Base-by-base conservation (phyloP, 352 stramenopile species). In the Phytopythium boreale region DNA sequence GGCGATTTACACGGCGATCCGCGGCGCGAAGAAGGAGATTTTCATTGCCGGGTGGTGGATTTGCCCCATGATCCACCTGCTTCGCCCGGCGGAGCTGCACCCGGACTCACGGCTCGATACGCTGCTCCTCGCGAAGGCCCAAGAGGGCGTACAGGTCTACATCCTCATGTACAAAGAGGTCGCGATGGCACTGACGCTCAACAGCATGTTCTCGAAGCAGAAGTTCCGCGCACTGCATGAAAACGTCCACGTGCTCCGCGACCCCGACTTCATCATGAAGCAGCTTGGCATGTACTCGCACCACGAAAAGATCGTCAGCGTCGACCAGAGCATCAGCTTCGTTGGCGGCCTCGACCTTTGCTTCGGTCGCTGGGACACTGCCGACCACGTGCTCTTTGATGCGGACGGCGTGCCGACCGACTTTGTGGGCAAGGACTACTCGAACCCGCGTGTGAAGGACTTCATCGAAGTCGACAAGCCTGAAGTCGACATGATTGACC, bases 121-220 rank as follows among this genome's bases (percentile, higher is more conserved):
- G 47, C 61, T 84, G 19, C 67, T 96, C 0, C 53, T 87, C 56
- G 83, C 88, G 59, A 92, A 92, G 51, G 87, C 87, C 0, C 71
- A 88, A 65, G 81, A 91, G 55, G 87, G 87, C n/a, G 83, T 96
- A 22, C 79, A 89, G 69, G 82, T 97, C 17, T 97, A 96, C 66
- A 84, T 97, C 27, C 74, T 97, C 17, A 93, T 97, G 75, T 97
- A 97, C 79, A 96, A 97, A 61, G 91, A 97, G 66, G 63, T 96
- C 10, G 77, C 84, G 2, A 67, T 94, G 47, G 85, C 88, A 12
- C 69, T 97, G 56, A 93, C 87, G 20, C 66, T 95, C 36, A 95
- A 96, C 75, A 94, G 83, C 66, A 79, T 85, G 64, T 92, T 84
- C 57, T 90, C 84, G 0, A 95, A 96, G 70, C 77, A 84, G 36